Evolutionary conservation across 2,329 filamentous ascomycete species (phyloP), one percentile per base, ranked within the genome.

Genomic region (Talaromyces sp.): DNA sequence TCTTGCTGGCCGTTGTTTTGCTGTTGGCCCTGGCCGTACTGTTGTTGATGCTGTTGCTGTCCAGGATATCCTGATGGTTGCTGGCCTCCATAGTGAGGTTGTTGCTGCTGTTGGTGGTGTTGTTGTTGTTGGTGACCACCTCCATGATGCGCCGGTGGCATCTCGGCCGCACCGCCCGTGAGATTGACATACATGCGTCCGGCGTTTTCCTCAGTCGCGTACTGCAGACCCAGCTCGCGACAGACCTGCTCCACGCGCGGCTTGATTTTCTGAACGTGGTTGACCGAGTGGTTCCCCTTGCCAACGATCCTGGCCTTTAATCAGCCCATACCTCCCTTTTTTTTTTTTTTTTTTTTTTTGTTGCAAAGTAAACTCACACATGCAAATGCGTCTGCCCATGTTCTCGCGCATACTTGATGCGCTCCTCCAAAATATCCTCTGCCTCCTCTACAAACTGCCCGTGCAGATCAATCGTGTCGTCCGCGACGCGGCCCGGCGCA

Each of bases 391-490:
- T 85, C 78, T 96, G 89, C 0, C 91, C 91, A 39, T 85, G 83
- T 58, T 83, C 75, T 72, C 86, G 85, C 62, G 92, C 92, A 67
- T 90, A 88, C 67, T 86, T 85, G 71, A 99, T 96, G 67, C 95
- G 84, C 76, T 91, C 83, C 78, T 93, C 91, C 25, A 98, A 81
- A 61, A 97, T 95, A 65, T 91, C 85, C 80, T 96, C 92, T 5
- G 95, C 95, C 80, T 98, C 95, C 73, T 96, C 91, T 62, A 96
- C 93, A 70, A 89, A 97, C 72, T 96, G 90, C 2, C 95, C 95
- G 75, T 99, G 95, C 55, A 99, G 82, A 77, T 99, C 95, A 69
- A 99, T 93, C 9, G 90, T 92, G 76, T 98, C 93, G 47, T 81
- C 81, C 17, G 85, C 83, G 10, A 96, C 89, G 64, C 89, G 86